A percentile compares a stretch with the other conserved stretches of the same genome.
Evolutionary conservation across 495 filamentous ascomycete species (phyloP).

Genomic region (Daldinia loculata): DNA sequence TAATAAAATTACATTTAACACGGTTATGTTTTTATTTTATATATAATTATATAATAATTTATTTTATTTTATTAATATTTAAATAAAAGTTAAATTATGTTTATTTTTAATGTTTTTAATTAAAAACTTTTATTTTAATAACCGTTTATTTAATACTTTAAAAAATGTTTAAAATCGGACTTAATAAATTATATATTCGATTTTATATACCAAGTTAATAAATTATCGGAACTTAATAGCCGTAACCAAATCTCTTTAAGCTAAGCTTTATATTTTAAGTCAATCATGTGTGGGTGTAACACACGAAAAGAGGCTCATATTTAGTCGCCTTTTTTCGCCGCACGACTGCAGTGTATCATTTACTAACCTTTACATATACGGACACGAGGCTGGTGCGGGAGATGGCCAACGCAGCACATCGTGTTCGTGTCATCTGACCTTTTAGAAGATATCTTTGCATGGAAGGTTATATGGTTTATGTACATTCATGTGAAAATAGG

Average conservation of each 20-base stretch:
- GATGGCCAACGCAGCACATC: constrained; percentile 24
- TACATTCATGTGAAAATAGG: not conserved
- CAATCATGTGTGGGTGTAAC: not conserved
- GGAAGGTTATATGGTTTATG: not conserved
- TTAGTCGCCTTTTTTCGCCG: constrained; percentile 11
- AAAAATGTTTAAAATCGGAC: too few relatives aligned
- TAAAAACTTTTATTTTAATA: not conserved
- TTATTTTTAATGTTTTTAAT: too few relatives aligned
- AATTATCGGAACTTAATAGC: not conserved
- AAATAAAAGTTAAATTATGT: too few relatives aligned
- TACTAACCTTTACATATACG: not conserved
- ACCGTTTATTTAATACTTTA: not conserved
- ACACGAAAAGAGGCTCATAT: not conserved
- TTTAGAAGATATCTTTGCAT: not conserved
- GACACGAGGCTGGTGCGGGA: constrained; percentile 10
- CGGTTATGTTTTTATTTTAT: too few relatives aligned
- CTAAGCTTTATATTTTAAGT: not conserved
- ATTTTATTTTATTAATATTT: too few relatives aligned
- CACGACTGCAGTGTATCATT: constrained; percentile 19
- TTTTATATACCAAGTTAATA: not conserved
- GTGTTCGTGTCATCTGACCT: constrained; percentile 25
- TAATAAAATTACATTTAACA: too few relatives aligned
- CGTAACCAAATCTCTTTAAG: not conserved
- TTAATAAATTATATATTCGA: not conserved
- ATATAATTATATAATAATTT: too few relatives aligned